These are phyloP conservation scores for Globisporangium canariense DNA, from an alignment of 352 stramenopile genomes.

Conservation along the genomic window DNA sequence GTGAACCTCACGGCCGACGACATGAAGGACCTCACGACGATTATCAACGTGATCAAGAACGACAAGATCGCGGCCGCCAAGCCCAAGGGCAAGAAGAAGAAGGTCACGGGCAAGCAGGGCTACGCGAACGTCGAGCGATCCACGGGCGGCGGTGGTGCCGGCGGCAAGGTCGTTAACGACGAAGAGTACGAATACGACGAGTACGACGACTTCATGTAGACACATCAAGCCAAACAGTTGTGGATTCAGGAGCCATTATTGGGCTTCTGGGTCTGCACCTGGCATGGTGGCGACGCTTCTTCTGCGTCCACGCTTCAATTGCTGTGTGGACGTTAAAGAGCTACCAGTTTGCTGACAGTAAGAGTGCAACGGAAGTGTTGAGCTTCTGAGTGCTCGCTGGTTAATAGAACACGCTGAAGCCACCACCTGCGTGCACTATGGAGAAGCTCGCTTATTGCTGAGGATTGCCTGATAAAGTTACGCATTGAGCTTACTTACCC, in stretches of 20 bases:
- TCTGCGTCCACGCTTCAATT: neutral
- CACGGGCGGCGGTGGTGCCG: slow-evolving; percentile 35
- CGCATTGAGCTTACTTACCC: too few species aligned
- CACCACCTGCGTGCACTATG: neutral
- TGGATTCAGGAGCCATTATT: neutral
- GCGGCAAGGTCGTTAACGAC: slow-evolving; percentile 31
- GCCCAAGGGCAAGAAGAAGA: slow-evolving; percentile 87
- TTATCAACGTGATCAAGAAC: slow-evolving; percentile 88
- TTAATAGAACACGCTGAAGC: neutral
- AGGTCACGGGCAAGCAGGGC: slow-evolving; percentile 69
- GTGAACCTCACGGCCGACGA: slow-evolving; percentile 78
- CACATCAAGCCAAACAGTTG: neutral
- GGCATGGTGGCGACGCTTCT: neutral
- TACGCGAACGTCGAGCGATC: slow-evolving; percentile 79
- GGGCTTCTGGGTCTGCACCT: neutral
- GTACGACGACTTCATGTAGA: slow-evolving; percentile 88
- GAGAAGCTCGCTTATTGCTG: neutral
- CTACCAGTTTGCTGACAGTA: neutral
- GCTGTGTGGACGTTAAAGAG: too few species aligned
- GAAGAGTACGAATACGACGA: slow-evolving; percentile 74
- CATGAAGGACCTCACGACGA: slow-evolving; percentile 86
- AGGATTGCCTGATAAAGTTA: too few species aligned
- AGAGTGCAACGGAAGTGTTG: neutral
- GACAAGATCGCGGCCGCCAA: slow-evolving; percentile 82
- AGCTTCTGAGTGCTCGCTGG: neutral